A percentile compares a stretch with the other conserved stretches of the same genome.
Evolutionary conservation across 2,329 filamentous ascomycete species (phyloP).

Genomic region (Cercospora zeina): DNA sequence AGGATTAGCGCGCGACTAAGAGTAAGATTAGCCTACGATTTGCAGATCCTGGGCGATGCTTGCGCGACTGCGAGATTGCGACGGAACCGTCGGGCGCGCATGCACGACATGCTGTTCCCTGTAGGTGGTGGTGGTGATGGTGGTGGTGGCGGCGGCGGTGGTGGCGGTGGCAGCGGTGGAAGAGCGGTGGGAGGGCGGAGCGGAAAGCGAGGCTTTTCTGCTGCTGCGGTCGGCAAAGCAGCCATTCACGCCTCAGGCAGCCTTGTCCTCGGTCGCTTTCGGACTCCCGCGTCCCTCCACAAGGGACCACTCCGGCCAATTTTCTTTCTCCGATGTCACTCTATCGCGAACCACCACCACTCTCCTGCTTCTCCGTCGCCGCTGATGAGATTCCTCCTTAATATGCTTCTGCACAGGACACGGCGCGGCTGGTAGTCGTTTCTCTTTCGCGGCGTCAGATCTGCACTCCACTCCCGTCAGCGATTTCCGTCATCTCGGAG

Average conservation of each 20-base stretch:
- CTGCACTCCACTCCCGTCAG: not conserved
- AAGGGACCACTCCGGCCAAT: constrained; percentile 1
- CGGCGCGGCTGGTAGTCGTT: constrained; percentile 5
- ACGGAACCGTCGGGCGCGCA: not conserved
- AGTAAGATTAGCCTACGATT: constrained; percentile 15
- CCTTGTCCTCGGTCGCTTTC: constrained; percentile 3
- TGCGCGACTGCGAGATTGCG: constrained; percentile 16
- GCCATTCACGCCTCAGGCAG: not conserved
- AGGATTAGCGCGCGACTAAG: constrained; percentile 12
- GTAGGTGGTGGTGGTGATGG: not conserved
- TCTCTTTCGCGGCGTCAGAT: not conserved
- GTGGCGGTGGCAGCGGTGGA: not conserved
- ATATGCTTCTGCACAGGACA: not conserved
- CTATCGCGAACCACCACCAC: constrained; percentile 5
- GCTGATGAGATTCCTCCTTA: not conserved
- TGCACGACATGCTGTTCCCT: not conserved
- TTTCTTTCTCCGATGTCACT: constrained; percentile 7
- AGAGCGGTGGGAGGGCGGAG: not conserved
- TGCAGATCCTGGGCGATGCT: constrained; percentile 14
- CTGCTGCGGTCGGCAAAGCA: constrained; percentile 3
- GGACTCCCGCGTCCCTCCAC: not conserved
- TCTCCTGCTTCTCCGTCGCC: not conserved
- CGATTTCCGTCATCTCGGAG: constrained; percentile 10
- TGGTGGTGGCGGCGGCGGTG: not conserved
- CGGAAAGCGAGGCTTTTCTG: not conserved